These are phyloP conservation scores for Mycena epipterygia DNA, from an alignment of 768 basidiomycete genomes.

Conservation along the genomic window DNA sequence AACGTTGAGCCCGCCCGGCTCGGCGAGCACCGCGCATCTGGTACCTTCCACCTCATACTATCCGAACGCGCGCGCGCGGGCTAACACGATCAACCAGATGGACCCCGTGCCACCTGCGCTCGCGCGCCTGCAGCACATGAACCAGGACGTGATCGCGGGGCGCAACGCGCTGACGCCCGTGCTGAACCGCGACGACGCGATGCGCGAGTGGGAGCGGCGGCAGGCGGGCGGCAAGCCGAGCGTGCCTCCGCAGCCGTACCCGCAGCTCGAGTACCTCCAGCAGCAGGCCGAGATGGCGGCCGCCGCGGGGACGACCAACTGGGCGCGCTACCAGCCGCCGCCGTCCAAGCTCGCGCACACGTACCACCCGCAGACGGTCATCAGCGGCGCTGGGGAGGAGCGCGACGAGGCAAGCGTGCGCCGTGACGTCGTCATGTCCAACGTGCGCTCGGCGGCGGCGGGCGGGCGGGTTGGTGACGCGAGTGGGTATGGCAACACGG, in stretches of 20 bases:
- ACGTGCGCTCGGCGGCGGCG: constrained; percentile 73
- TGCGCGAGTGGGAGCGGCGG: constrained; percentile 95
- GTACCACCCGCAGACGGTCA: constrained; percentile 71
- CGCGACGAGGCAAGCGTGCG: constrained; percentile 47
- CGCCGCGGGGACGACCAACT: constrained; percentile 69
- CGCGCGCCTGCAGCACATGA: constrained; percentile 90
- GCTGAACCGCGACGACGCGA: constrained; percentile 93
- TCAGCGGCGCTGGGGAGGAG: constrained; percentile 71
- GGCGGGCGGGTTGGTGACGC: constrained; percentile 53
- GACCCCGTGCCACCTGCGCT: constrained; percentile 96
- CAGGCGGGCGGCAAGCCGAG: constrained; percentile 80
- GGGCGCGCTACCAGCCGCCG: constrained; percentile 74
- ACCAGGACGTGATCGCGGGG: constrained; percentile 81
- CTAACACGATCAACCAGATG: constrained; percentile 94
- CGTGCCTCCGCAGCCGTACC: constrained; percentile 85
- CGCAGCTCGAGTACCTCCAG: constrained; percentile 91
- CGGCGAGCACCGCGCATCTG: constrained; percentile 47
- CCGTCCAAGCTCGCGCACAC: constrained; percentile 76
- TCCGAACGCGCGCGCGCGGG: constrained; percentile 77
- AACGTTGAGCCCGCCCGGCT: constrained; percentile 42
- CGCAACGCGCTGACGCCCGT: constrained; percentile 93
- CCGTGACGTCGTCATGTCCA: constrained; percentile 86
- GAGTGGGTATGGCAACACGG: constrained; percentile 3
- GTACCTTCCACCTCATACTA: constrained; percentile 79
- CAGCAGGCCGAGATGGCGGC: constrained; percentile 92